Conservation (phyloP, 805 yeast species). For the Metschnikowia chrysomelidarum region DNA sequence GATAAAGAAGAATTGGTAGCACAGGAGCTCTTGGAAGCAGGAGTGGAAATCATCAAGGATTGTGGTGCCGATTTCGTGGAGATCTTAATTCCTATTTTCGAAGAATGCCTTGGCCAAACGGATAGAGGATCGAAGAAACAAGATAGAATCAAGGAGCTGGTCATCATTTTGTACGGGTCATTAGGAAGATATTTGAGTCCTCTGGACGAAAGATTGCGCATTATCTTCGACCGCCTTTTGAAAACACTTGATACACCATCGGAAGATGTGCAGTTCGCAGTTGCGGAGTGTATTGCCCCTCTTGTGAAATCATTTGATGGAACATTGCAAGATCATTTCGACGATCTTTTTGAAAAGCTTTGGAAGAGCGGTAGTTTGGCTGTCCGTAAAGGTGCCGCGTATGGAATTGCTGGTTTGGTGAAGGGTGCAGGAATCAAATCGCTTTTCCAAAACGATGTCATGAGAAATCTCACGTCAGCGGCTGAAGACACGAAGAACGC, state of each 20-base stretch:
- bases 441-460: conserved; percentile 70
- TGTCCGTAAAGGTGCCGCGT: conserved; percentile 90
- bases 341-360: conserved; percentile 56
- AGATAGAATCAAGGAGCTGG: conserved; percentile 70
- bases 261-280: conserved; percentile 85
- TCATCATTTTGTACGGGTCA: conserved; percentile 85
- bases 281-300: conserved; percentile 83
- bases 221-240: conserved; percentile 67
- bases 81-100: conserved; percentile 76
- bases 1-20: conserved; percentile 73
- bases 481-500: conserved; percentile 82
- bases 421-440: conserved; percentile 86
- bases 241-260: conserved; percentile 82
- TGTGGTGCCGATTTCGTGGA: conserved; percentile 73
- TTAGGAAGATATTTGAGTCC: conserved; percentile 78
- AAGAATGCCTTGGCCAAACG: conserved; percentile 54
- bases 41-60: conserved; percentile 61
- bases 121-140: conserved; percentile 48
- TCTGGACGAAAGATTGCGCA: conserved; percentile 61
- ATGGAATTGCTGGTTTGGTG: conserved; percentile 91
- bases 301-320: conserved; percentile 59
- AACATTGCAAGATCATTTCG: conserved; percentile 53
- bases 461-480: conserved; percentile 73
- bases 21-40: conserved; percentile 87
- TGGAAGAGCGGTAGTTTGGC: conserved; percentile 48